Evolutionary conservation across 2,329 filamentous ascomycete species (phyloP).

Genomic region (Alternaria atra): DNA sequence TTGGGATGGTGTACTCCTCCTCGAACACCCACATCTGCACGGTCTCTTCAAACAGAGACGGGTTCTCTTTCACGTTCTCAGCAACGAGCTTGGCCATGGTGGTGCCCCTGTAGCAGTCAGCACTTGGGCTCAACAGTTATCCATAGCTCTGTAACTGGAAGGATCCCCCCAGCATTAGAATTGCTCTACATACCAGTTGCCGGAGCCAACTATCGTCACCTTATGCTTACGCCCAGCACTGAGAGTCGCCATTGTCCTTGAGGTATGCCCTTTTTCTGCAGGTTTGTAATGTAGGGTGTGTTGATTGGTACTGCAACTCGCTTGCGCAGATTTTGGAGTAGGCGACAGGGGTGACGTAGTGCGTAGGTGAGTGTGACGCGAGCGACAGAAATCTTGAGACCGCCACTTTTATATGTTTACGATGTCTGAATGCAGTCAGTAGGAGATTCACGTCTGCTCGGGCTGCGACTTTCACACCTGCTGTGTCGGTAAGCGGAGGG

Average conservation of each 20-base stretch:
- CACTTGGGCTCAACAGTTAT: background rate
- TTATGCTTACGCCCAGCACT: slow-evolving; percentile 78
- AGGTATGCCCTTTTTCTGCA: slow-evolving; percentile 10
- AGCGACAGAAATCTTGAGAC: slow-evolving; percentile 20
- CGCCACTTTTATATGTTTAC: slow-evolving; percentile 37
- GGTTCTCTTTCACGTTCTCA: slow-evolving; percentile 83
- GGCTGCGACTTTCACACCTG: slow-evolving; percentile 34
- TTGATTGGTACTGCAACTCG: slow-evolving; percentile 15
- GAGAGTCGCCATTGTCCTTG: slow-evolving; percentile 58
- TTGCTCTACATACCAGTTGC: slow-evolving; percentile 78
- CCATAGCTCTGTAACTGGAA: background rate
- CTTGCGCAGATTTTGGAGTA: slow-evolving; percentile 16
- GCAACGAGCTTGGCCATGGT: slow-evolving; percentile 97
- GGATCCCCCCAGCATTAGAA: too few species aligned
- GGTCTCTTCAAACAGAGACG: slow-evolving; percentile 82
- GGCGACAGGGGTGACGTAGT: slow-evolving; percentile 33
- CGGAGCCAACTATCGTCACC: slow-evolving; percentile 92
- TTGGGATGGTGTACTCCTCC: slow-evolving; percentile 80
- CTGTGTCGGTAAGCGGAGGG: slow-evolving; percentile 29
- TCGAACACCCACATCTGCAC: slow-evolving; percentile 99
- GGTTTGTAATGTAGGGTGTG: slow-evolving; percentile 10
- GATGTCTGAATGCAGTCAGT: slow-evolving; percentile 16
- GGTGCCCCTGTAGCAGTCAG: slow-evolving; percentile 74
- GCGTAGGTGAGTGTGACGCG: slow-evolving; percentile 21
- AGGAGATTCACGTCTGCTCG: slow-evolving; percentile 26